Evolutionary conservation across 768 basidiomycete genomes (phyloP), one percentile per base, ranked within the genome.

Genomic region (Naematelia aurantialba): DNA sequence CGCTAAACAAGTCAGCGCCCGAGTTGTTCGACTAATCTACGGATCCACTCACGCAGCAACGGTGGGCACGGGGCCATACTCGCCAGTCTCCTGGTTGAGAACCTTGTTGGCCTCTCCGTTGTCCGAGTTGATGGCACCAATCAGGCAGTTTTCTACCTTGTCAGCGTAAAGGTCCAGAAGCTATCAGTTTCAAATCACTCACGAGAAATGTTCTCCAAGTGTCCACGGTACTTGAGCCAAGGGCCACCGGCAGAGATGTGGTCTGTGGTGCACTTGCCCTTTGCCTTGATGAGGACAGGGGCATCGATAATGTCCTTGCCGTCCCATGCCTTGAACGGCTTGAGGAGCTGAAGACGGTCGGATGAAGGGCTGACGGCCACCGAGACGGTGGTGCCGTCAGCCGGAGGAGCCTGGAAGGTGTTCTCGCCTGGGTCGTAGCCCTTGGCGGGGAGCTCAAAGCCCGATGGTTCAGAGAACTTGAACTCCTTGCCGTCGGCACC

Each of bases 161-260:
- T 58, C 19, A 66, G 55, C 55, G 45, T 61, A 39, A 39, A 12
- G 13, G 34, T 17, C 8, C 34, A 39, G 17, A 39, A 39, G 34
- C 2, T 8, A 39, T 8, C 59, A 13, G 25, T 8, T 58, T 10
- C 19, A 29, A 2, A 5, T 8, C 26, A 82, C 85, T 62, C 62
- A 89, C 89, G 89, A 29, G 93, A 96, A 77, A 96, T 98, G 83
- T 97, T 98, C 79, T 96, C 84, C 73, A 97, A 86, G 79, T 98
- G 94, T 63, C 94, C 94, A 82, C 94, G 91, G 83, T 93, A 98
- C 81, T 97, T 97, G 81, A 98, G 85, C 94, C 94, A 98, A 46
- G 94, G 94, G 60, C 94, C 94, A 82, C 93, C 94, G 75, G 93
- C 93, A 61, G 87, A 89, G 78, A 94, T 92, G 79, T 94, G 91